phyloP scores from a whole-genome alignment of 495 filamentous ascomycete species.

The Penicillium coprophilum region DNA sequence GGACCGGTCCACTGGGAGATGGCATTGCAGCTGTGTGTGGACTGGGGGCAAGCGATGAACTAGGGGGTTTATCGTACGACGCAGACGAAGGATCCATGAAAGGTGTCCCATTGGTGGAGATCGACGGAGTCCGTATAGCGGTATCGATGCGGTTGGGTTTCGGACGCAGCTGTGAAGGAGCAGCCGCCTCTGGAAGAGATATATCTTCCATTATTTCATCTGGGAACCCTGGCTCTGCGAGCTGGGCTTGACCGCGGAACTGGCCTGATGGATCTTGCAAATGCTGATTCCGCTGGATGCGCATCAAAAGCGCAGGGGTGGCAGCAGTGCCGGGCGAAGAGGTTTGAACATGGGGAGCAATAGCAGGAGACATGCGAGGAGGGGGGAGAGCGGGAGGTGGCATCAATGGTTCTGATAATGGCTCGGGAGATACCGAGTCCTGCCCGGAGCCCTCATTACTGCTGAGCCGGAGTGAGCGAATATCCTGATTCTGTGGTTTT shows the following conservation, averaged over 20 bases:
- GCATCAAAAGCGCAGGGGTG: conserved; percentile 86
- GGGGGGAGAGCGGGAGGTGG: conserved; percentile 63
- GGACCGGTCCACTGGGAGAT: conserved; percentile 45
- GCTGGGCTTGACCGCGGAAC: conserved; percentile 32
- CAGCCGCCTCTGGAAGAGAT: conserved; percentile 63
- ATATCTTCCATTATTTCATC: conserved; percentile 68
- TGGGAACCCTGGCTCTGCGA: conserved; percentile 29
- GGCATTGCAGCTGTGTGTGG: conserved; percentile 41
- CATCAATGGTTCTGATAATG: conserved; percentile 68
- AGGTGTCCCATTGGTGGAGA: conserved; percentile 35
- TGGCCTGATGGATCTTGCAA: conserved; percentile 24
- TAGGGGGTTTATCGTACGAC: conserved; percentile 21
- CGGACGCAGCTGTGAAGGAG: conserved; percentile 32
- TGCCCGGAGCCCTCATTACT: conserved; percentile 62
- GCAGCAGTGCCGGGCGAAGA: conserved; percentile 51
- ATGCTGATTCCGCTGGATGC: conserved; percentile 51
- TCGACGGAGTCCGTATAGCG: conserved; percentile 29
- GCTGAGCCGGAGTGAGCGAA: conserved; percentile 41
- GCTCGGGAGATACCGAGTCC: conserved; percentile 71
- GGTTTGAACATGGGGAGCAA: conserved; percentile 38
- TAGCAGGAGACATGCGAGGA: conserved; percentile 54
- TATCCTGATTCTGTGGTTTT: conserved; percentile 31
- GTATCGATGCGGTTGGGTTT: conserved; percentile 49
- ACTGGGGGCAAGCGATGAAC: conserved; percentile 37
- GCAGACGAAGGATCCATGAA: conserved; percentile 32